A percentile compares a stretch with the other conserved stretches of the same genome.
Evolutionary conservation across 1,139 yeast genomes (phyloP).

Genomic region (Saccharomycopsis hybrid): DNA sequence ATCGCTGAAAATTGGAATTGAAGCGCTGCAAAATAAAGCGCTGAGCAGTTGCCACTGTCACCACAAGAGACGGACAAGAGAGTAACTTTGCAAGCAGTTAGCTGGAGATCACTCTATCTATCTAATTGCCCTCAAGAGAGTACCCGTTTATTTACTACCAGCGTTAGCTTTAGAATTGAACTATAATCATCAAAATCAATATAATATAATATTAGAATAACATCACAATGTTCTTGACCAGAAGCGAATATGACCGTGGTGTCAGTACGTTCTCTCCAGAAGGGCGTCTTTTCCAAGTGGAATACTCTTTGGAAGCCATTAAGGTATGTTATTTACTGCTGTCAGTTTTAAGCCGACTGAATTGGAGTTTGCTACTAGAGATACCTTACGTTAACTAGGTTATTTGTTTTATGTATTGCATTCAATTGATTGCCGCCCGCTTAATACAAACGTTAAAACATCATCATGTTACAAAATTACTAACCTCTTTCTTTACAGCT

Average conservation of each 20-base stretch:
- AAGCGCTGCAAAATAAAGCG: too few species aligned
- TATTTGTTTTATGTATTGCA: not conserved
- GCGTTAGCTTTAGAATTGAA: not conserved
- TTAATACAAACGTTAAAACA: not conserved
- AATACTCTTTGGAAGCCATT: conserved; percentile 95
- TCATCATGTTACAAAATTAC: not conserved
- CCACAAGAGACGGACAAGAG: too few species aligned
- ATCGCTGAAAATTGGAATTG: too few species aligned
- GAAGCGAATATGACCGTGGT: conserved; percentile 99
- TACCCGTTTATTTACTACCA: too few species aligned
- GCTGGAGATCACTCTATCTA: too few species aligned
- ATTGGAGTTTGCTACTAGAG: not conserved
- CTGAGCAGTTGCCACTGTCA: too few species aligned
- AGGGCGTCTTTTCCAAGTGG: conserved; percentile 97
- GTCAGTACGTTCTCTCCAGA: conserved; percentile 98
- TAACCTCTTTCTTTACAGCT: conserved; percentile 29
- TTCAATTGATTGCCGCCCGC: not conserved
- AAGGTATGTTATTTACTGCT: conserved; percentile 39
- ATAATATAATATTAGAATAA: not conserved
- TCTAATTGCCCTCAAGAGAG: too few species aligned
- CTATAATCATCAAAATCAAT: not conserved
- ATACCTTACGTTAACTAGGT: not conserved
- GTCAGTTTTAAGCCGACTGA: not conserved
- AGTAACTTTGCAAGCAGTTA: too few species aligned
- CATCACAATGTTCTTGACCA: conserved; percentile 75